A percentile compares a stretch with the other conserved stretches of the same genome.
These are phyloP conservation scores for Articulospora tetracladia DNA, from an alignment of 495 filamentous ascomycete species.

Conservation along the genomic window DNA sequence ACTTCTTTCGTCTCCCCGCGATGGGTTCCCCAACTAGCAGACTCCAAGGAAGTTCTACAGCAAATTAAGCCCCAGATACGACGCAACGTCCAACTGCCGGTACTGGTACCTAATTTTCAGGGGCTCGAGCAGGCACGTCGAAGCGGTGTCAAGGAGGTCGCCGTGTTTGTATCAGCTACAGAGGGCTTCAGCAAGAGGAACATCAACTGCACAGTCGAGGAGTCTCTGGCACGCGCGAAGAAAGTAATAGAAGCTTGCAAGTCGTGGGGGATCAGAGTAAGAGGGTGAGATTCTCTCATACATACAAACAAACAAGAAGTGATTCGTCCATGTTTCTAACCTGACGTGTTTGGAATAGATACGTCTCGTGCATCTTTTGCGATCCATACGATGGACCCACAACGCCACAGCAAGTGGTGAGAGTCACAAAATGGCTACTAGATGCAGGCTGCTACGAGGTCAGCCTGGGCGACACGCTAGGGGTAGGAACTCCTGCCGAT, in stretches of 20 bases:
- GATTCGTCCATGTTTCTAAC: conserved; percentile 1
- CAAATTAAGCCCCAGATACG: conserved; percentile 6
- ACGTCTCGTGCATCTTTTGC: conserved; percentile 42
- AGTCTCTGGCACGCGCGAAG: conserved; percentile 29
- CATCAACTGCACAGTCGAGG: conserved; percentile 38
- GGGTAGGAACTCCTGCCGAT: conserved; percentile 33
- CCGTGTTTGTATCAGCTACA: conserved; percentile 40
- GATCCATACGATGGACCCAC: conserved; percentile 38
- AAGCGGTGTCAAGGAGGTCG: conserved; percentile 33
- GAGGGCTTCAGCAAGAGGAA: conserved; percentile 42
- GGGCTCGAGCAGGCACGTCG: conserved; percentile 34
- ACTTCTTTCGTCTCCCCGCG: conserved; percentile 42
- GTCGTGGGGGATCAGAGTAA: conserved; percentile 24
- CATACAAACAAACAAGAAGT: no score
- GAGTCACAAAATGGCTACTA: conserved; percentile 30
- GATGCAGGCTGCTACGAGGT: conserved; percentile 42
- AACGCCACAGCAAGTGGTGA: conserved; percentile 29
- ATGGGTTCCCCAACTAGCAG: conserved; percentile 39
- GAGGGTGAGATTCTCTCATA: conserved; percentile 36
- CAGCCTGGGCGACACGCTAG: conserved; percentile 41
- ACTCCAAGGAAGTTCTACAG: conserved; percentile 33
- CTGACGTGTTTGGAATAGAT: conserved; percentile 27
- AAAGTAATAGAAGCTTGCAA: conserved; percentile 26
- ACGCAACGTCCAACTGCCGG: conserved; percentile 24
- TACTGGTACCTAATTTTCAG: conserved; percentile 40